Percentiles rank a stretch among this genome's conserved stretches.
These are phyloP conservation scores for Candida sakaeoensis DNA, from an alignment of 805 yeast species.

Conservation along the genomic window DNA sequence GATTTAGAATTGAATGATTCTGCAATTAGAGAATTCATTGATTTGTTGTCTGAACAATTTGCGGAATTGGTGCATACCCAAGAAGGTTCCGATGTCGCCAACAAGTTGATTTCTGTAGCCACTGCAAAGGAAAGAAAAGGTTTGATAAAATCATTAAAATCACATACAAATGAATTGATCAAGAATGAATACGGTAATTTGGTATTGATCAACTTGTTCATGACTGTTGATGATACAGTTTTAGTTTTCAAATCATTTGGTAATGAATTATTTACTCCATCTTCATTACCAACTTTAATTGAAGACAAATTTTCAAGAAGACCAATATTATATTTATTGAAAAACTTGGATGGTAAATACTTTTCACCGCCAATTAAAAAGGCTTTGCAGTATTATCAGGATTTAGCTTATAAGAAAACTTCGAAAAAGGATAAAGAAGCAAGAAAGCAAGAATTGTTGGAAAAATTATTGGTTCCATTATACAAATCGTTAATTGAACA, in stretches of 20 bases:
- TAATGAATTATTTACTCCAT: conserved; percentile 49
- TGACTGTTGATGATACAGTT: conserved; percentile 93
- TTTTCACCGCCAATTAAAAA: conserved; percentile 68
- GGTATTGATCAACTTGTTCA: conserved; percentile 72
- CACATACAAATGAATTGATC: conserved; percentile 71
- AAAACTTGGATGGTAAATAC: conserved; percentile 76
- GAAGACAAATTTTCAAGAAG: conserved; percentile 79
- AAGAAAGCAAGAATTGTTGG: conserved; percentile 68
- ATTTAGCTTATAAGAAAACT: conserved; percentile 54
- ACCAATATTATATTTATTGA: conserved; percentile 77
- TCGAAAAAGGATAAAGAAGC: conserved; percentile 81
- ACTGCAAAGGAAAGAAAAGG: conserved; percentile 89
- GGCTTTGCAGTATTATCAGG: conserved; percentile 58
- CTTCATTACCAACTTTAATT: conserved; percentile 50
- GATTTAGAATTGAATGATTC: conserved; percentile 40
- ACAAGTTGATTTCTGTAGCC: conserved; percentile 72
- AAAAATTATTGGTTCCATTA: conserved; percentile 62
- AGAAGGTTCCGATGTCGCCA: conserved; percentile 92
- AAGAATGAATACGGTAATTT: conserved; percentile 83
- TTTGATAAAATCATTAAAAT: conserved; percentile 67
- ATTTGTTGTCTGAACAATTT: conserved; percentile 77
- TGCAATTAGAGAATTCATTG: conserved; percentile 78
- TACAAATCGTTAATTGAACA: conserved; percentile 46
- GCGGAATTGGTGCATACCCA: conserved; percentile 94
- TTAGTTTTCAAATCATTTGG: conserved; percentile 70